phyloP scores from a whole-genome alignment of 768 basidiomycete genomes.

The Hericium erinaceus region DNA sequence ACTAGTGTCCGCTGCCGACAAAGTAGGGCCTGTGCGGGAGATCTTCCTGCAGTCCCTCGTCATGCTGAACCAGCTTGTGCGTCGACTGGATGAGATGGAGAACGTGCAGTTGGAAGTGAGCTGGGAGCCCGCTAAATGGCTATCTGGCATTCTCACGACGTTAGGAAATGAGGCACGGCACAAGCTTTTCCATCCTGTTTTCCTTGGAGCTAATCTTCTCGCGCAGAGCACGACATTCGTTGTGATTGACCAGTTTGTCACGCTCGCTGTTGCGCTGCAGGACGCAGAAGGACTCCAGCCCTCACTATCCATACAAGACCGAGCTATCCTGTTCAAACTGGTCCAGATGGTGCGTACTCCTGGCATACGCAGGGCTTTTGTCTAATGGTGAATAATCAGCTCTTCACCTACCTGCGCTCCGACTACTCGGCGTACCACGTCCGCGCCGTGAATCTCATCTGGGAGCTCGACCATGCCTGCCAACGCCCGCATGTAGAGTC shows the following conservation, averaged over 20 bases:
- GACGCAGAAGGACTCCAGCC: constrained; percentile 6
- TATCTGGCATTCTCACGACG: constrained; percentile 39
- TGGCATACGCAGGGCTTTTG: not conserved
- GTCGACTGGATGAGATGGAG: constrained; percentile 27
- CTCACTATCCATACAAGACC: constrained; percentile 36
- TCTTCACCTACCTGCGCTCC: constrained; percentile 66
- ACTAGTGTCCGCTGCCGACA: constrained; percentile 15
- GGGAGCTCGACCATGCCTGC: constrained; percentile 59
- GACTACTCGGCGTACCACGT: constrained; percentile 66
- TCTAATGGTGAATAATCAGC: constrained; percentile 24
- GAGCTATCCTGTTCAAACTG: constrained; percentile 49
- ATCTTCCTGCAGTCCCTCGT: constrained; percentile 43
- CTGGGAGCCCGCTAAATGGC: constrained; percentile 65
- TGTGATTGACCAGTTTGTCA: constrained; percentile 12
- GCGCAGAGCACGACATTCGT: constrained; percentile 11
- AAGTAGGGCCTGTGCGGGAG: constrained; percentile 32
- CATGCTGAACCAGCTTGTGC: constrained; percentile 42
- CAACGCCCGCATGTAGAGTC: constrained; percentile 62
- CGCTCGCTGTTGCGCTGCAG: constrained; percentile 8
- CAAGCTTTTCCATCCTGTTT: not conserved
- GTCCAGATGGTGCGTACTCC: constrained; percentile 34
- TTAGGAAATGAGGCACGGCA: constrained; percentile 47
- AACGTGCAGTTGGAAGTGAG: constrained; percentile 27
- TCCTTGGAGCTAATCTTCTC: not conserved
- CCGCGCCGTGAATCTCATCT: constrained; percentile 73